Evolutionary conservation across 2,329 filamentous ascomycete genomes (phyloP).

Genomic region (Cladophialophora bantiana): DNA sequence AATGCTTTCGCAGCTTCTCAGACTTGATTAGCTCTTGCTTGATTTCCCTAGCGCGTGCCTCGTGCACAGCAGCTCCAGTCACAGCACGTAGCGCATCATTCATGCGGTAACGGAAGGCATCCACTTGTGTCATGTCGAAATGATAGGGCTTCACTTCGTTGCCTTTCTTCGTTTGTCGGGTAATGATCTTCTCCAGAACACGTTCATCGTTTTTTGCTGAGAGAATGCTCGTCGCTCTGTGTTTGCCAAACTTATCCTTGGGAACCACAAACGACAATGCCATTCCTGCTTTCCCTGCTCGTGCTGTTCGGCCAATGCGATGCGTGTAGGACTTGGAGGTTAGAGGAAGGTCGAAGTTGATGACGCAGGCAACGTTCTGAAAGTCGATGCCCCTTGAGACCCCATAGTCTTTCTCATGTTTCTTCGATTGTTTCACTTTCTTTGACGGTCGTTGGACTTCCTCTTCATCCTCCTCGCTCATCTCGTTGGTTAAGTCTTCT

Average conservation of each 20-base stretch:
- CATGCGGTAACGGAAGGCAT: slow-evolving; percentile 94
- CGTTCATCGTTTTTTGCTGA: slow-evolving; percentile 84
- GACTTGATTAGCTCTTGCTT: slow-evolving; percentile 89
- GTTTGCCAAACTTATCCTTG: slow-evolving; percentile 80
- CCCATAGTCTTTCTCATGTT: slow-evolving; percentile 84
- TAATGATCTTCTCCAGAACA: slow-evolving; percentile 78
- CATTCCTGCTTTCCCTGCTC: slow-evolving; percentile 90
- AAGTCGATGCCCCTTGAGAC: slow-evolving; percentile 98
- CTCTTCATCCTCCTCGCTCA: slow-evolving; percentile 49
- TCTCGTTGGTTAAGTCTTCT: slow-evolving; percentile 44
- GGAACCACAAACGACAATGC: slow-evolving; percentile 95
- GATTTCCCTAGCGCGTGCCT: slow-evolving; percentile 86
- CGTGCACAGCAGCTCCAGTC: slow-evolving; percentile 85
- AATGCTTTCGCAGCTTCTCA: slow-evolving; percentile 92
- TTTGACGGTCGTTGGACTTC: slow-evolving; percentile 54
- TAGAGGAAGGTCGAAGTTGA: slow-evolving; percentile 95
- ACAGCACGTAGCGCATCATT: slow-evolving; percentile 89
- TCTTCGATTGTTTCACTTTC: slow-evolving; percentile 72
- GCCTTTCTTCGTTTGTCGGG: slow-evolving; percentile 77
- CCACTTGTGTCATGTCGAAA: slow-evolving; percentile 93
- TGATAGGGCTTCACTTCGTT: slow-evolving; percentile 87
- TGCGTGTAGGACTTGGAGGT: slow-evolving; percentile 95
- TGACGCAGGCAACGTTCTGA: slow-evolving; percentile 88
- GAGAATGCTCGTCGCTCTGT: slow-evolving; percentile 81
- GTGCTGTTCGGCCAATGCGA: slow-evolving; percentile 89